Evolutionary conservation across 176 grass and related monocot species (phyloP).

Genomic region (barley (Hordeum vulgare)): DNA sequence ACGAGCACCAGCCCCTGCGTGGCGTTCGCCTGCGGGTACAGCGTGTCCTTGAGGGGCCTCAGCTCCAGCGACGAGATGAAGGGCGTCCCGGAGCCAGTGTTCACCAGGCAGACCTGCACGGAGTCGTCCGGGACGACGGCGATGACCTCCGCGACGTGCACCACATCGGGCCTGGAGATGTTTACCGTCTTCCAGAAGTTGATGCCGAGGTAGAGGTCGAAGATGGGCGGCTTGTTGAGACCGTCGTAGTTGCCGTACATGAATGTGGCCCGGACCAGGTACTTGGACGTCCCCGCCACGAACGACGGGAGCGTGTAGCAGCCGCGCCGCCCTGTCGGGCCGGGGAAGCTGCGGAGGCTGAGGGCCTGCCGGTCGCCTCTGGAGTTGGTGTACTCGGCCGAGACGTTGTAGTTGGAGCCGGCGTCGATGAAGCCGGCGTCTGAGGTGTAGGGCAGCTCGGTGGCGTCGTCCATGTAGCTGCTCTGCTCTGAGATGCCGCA

Average conservation of each 20-base stretch:
- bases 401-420: conserved; percentile 41
- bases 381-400: background rate
- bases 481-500: conserved; percentile 34
- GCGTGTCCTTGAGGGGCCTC: conserved; percentile 24
- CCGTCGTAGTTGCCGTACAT: conserved; percentile 56
- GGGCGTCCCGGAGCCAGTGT: conserved; percentile 32
- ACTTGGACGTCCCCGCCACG: conserved; percentile 17
- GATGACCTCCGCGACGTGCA: background rate
- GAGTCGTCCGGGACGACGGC: background rate
- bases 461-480: conserved; percentile 22
- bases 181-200: conserved; percentile 41
- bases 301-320: conserved; percentile 48
- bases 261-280: conserved; percentile 37
- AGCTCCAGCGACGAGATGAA: conserved; percentile 48
- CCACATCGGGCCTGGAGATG: background rate
- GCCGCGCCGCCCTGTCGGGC: background rate
- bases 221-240: conserved; percentile 17
- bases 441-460: conserved; percentile 19
- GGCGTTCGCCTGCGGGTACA: background rate
- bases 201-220: conserved; percentile 47
- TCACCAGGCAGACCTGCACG: conserved; percentile 38
- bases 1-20: conserved; percentile 24
- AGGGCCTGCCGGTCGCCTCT: background rate
- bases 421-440: conserved; percentile 38
- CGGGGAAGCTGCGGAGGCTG: conserved; percentile 49